Conservation (phyloP, 2,329 filamentous ascomycete species). For the Microdochium paspali region DNA sequence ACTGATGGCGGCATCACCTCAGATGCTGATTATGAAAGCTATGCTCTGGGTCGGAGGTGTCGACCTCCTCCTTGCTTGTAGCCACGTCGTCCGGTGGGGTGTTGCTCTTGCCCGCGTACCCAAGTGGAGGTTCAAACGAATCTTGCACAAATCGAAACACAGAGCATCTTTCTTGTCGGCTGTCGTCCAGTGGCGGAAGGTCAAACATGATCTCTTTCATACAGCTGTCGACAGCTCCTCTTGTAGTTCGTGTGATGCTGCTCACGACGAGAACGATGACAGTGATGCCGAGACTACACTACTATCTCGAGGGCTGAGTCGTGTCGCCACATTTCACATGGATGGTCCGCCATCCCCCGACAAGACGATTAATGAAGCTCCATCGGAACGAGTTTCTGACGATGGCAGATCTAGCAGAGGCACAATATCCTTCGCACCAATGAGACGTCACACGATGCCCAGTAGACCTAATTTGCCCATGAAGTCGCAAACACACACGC, state of each 20-base stretch:
- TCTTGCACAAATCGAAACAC: conserved; percentile 25
- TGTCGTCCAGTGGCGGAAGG: conserved; percentile 33
- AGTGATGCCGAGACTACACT: conserved; percentile 8
- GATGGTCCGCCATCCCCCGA: conserved; percentile 4
- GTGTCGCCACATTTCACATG: conserved; percentile 9
- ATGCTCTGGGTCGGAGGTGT: conserved; percentile 81
- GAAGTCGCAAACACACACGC: conserved; percentile 41
- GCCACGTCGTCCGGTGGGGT: conserved; percentile 70
- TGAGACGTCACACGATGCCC: conserved; percentile 44
- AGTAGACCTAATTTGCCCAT: conserved; percentile 21
- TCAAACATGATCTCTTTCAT: conserved; percentile 29
- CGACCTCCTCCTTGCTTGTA: conserved; percentile 62
- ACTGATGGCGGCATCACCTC: conserved; percentile 68
- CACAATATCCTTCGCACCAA: conserved; percentile 3
- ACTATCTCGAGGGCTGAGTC: conserved; percentile 4
- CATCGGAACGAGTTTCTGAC: neutral
- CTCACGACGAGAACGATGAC: conserved; percentile 15
- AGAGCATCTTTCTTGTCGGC: conserved; percentile 25
- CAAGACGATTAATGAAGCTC: neutral
- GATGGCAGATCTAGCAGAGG: neutral
- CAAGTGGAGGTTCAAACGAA: conserved; percentile 74
- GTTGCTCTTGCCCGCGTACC: conserved; percentile 81
- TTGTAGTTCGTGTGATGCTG: conserved; percentile 20
- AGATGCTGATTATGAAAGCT: conserved; percentile 75
- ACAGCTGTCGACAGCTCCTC: conserved; percentile 18